Evolutionary conservation across 345 rosid genomes (phyloP).

Genomic region (Euphorbia pulcherrima): DNA sequence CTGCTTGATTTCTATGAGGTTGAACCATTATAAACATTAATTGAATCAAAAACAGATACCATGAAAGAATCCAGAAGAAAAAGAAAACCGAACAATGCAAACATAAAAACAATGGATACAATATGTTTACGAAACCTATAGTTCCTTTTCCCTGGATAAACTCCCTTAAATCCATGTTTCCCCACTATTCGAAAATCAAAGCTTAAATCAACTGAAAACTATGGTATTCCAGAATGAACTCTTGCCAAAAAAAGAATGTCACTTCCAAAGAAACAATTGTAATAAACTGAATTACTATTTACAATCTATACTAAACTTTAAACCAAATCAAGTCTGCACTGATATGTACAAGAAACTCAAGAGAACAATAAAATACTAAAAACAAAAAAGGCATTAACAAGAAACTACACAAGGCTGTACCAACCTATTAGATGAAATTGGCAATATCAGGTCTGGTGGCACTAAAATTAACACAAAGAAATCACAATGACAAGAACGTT

Average conservation of each 20-base stretch:
- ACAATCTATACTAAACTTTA: background rate
- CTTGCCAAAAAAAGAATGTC: background rate
- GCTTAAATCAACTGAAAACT: slow-evolving; percentile 4
- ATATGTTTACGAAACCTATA: slow-evolving; percentile 49
- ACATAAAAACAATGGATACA: slow-evolving; percentile 39
- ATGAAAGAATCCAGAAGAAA: slow-evolving; percentile 61
- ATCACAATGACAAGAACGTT: slow-evolving; percentile 22
- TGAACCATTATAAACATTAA: slow-evolving; percentile 37
- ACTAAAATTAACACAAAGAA: slow-evolving; percentile 8
- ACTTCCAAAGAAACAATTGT: background rate
- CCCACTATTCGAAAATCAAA: slow-evolving; percentile 38
- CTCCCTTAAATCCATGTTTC: slow-evolving; percentile 52
- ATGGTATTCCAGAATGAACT: background rate
- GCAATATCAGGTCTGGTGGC: slow-evolving; percentile 31
- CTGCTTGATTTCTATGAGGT: slow-evolving; percentile 25
- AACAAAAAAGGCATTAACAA: background rate
- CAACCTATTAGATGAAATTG: slow-evolving; percentile 28
- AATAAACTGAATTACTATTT: background rate
- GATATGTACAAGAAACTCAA: background rate
- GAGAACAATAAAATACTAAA: background rate
- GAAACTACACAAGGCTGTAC: slow-evolving; percentile 15
- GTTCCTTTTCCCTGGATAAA: slow-evolving; percentile 49
- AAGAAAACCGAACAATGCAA: slow-evolving; percentile 43
- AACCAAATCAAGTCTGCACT: background rate
- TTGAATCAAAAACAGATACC: slow-evolving; percentile 56